Base-by-base conservation (phyloP, 805 yeast species). In the Candida broadrunensis region DNA sequence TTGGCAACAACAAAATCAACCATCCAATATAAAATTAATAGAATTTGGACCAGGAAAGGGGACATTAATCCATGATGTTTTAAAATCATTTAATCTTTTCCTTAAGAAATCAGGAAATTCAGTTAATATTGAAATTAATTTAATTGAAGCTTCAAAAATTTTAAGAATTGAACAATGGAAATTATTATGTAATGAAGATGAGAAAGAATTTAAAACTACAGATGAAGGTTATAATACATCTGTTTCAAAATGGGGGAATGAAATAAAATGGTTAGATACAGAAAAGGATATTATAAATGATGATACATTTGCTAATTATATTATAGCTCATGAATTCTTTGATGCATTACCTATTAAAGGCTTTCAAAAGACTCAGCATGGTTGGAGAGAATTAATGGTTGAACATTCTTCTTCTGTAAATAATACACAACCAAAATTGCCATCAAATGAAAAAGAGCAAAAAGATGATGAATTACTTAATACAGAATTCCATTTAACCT, bases 41-140 rank as follows among this genome's bases (percentile, higher is more conserved):
- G 96, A 88, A 58, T 80, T 86, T 58, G 96, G 96, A 0, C 96
- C 96, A 0, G 96, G 96, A 4, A 72, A 75, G 49, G 96, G 96
- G 1, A 85, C 95, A 0, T 63, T 88, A 48, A 80, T 85, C 81
- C 65, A 66, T 51, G 96, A 88, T 54, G 63, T 77, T 35, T 55
- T 87, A 46, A 58, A 59, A 11, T 63, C 74, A 1, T 72, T 81
- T 53, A 66, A 72, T 38, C 66, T 61, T 39, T 64, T 81, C 34
- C 57, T 80, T 51, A 64, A 70, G 33, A 67, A 63, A 38, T 61
- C 80, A 33, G 57, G 48, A 15, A 50, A 45, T 13, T 33, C 51
- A 5, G 44, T 52, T 36, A 42, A 42, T 17, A 70, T 75, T 23
- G 73, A 69, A 39, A 47, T 87, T 3, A 67, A 77, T 7, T 49